Conservation (phyloP, 805 yeast species). For the Suhomyces kilbournensis region DNA sequence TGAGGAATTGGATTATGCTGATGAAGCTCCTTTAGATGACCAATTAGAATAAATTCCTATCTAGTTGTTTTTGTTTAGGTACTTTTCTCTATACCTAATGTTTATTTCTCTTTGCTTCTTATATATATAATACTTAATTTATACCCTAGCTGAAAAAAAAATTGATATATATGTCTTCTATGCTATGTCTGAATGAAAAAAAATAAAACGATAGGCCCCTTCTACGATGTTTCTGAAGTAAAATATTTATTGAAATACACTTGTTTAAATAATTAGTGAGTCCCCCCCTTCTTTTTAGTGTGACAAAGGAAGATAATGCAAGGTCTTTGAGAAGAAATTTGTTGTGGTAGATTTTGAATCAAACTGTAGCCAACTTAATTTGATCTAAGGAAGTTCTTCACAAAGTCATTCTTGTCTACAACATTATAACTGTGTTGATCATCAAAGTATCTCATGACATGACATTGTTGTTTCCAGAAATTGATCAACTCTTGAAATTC, state of each 20-base stretch:
- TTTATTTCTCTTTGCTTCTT: conserved; percentile 12
- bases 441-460: conserved; percentile 78
- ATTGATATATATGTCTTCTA: background rate
- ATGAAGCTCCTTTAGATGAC: conserved; percentile 60
- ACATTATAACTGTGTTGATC: conserved; percentile 56
- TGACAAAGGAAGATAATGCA: background rate
- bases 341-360: background rate
- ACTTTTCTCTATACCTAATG: background rate
- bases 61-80: conserved; percentile 2
- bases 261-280: background rate
- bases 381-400: conserved; percentile 72
- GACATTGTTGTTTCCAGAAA: conserved; percentile 88
- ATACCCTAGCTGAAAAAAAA: conserved; percentile 4
- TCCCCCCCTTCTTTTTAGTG: background rate
- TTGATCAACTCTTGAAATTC: conserved; percentile 85
- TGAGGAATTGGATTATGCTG: conserved; percentile 67
- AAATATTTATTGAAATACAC: background rate
- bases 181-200: background rate
- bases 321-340: background rate
- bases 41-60: conserved; percentile 33
- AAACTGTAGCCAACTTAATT: conserved; percentile 21
- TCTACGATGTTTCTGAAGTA: background rate
- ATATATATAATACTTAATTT: conserved; percentile 9
- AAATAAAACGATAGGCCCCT: too few relatives aligned
- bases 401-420: conserved; percentile 58